Conservation (phyloP, 495 filamentous ascomycete species). For the Saxophila tyrrhenica region DNA sequence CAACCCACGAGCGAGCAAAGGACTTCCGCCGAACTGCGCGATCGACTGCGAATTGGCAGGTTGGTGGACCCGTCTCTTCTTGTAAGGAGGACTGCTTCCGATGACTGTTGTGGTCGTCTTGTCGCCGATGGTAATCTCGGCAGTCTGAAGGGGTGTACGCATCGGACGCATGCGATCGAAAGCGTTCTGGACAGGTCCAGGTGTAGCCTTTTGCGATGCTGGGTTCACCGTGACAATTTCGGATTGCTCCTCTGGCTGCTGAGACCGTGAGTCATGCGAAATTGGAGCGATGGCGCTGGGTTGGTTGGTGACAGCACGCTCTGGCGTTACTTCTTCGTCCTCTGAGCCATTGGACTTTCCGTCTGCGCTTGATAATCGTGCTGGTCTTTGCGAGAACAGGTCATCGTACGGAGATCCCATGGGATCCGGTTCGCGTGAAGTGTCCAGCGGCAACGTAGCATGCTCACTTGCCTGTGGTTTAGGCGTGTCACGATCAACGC, state of each 20-base stretch:
- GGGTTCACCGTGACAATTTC: conserved; percentile 12
- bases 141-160: conserved; percentile 54
- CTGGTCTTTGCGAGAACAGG: conserved; percentile 16
- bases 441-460: too few relatives aligned
- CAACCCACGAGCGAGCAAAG: conserved; percentile 53
- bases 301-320: too few relatives aligned
- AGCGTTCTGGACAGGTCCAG: conserved; percentile 48
- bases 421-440: not conserved
- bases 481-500: too few relatives aligned
- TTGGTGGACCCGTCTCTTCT: conserved; percentile 30
- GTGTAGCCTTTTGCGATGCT: conserved; percentile 21
- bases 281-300: too few relatives aligned
- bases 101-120: conserved; percentile 57
- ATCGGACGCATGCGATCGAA: conserved; percentile 58
- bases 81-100: conserved; percentile 36
- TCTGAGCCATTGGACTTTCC: conserved; percentile 33
- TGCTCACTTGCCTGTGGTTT: too few relatives aligned
- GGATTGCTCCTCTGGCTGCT: too few relatives aligned
- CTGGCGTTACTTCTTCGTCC: too few relatives aligned
- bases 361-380: conserved; percentile 13
- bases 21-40: conserved; percentile 23
- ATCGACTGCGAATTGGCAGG: conserved; percentile 18
- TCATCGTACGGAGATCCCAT: conserved; percentile 14
- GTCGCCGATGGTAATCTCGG: conserved; percentile 82
- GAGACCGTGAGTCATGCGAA: too few relatives aligned